A percentile compares a stretch with the other conserved stretches of the same genome.
phyloP scores from a whole-genome alignment of 495 filamentous ascomycete species.

The Daldinia loculata region DNA sequence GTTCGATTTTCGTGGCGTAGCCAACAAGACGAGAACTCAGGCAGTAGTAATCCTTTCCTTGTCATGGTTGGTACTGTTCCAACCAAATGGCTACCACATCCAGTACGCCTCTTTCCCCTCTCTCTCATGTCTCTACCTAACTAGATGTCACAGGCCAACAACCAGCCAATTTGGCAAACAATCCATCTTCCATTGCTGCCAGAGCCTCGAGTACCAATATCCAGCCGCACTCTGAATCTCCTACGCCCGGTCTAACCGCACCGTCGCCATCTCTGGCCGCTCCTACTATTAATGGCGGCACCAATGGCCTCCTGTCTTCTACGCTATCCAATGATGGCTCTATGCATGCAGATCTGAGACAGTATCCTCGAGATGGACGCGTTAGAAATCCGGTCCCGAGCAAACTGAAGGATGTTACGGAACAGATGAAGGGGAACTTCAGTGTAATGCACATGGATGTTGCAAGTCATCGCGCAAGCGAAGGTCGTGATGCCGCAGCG shows the following conservation, averaged over 20 bases:
- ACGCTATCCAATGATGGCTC: conserved; percentile 41
- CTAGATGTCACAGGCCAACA: conserved; percentile 41
- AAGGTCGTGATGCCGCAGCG: conserved; percentile 60
- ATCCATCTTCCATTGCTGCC: conserved; percentile 25
- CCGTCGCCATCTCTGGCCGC: conserved; percentile 34
- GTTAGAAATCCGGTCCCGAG: conserved; percentile 66
- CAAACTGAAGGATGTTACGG: conserved; percentile 66
- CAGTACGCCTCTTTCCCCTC: conserved; percentile 34
- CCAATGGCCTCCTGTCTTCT: conserved; percentile 42
- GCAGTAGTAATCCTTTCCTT: conserved; percentile 10
- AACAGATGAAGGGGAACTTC: conserved; percentile 65
- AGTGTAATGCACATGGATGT: conserved; percentile 67
- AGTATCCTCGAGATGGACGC: conserved; percentile 58
- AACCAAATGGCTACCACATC: conserved; percentile 48
- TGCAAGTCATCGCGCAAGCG: conserved; percentile 52
- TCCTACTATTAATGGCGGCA: conserved; percentile 32
- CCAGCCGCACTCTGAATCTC: conserved; percentile 39
- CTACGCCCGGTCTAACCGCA: conserved; percentile 32
- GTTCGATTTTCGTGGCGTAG: conserved; percentile 25
- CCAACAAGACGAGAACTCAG: conserved; percentile 8
- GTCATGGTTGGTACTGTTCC: conserved; percentile 45
- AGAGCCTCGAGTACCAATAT: conserved; percentile 28
- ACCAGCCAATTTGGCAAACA: conserved; percentile 46
- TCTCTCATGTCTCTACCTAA: conserved; percentile 23
- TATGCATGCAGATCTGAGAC: conserved; percentile 41